Base-by-base conservation (phyloP, 352 stramenopile genomes). In the Pythium aquatile region DNA sequence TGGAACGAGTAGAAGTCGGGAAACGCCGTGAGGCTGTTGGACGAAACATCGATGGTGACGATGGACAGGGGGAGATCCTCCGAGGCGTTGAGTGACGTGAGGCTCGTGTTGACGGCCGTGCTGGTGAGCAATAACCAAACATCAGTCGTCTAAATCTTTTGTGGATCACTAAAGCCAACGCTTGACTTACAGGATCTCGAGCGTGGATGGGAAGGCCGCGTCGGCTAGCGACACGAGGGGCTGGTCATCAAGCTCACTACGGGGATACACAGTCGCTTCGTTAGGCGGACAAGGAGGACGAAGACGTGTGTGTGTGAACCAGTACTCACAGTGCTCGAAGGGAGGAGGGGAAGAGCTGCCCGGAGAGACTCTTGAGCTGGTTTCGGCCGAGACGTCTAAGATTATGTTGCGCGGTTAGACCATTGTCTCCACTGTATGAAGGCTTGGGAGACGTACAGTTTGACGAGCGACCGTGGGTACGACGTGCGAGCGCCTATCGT, bases 401-500 rank as follows among this genome's bases (percentile, higher is more conserved):
- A 28, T 17, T 10, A 42, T 30, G 35, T 42, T 42, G 35, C 42
- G 5, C n/a, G 14, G n/a, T 48, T 48, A 48, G 42, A 48, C n/a
- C 42, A 11, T 5, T 7, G 6, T 26, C 16, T 16, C 5, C 5
- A 24, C 39, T 47, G 6, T 14, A 42, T 16, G 35, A 16, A 26
- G 26, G 13, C 5, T n/a, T 6, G 20, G 4, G 11, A 11, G 9
- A 67, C 61, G 44, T 20, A 67, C 61, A 67, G 42, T 35, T 67
- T 67, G 29, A 67, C 42, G 53, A 67, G 53, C 14, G 61, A 67
- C 33, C 29, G 29, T 35, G 61, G 61, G 33, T 61, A 67, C 30
- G 30, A 32, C 6, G 16, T 20, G 32, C 42, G 52, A 44, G 24
- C 26, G 17, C 40, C 52, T 13, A 66, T 16, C 10, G 52, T 67